Evolutionary conservation across 2,329 filamentous ascomycete genomes (phyloP).

Genomic region (Xylariaceae sp.): DNA sequence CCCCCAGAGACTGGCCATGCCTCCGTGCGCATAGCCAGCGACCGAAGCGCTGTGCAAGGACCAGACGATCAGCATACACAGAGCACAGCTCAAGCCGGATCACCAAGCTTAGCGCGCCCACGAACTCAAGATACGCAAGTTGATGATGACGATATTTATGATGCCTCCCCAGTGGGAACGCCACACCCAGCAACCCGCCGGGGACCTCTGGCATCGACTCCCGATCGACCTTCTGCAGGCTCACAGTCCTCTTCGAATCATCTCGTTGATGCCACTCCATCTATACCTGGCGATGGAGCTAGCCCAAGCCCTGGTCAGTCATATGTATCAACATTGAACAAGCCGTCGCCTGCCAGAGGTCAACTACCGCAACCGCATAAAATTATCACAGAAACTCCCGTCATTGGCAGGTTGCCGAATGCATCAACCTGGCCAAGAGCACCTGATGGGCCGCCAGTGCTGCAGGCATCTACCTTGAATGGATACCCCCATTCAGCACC

Average conservation of each 20-base stretch:
- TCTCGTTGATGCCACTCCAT: conserved; percentile 18
- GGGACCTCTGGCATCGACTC: conserved; percentile 14
- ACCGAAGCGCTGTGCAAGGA: conserved; percentile 7
- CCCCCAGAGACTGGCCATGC: conserved; percentile 17
- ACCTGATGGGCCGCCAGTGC: conserved; percentile 22
- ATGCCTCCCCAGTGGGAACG: conserved; percentile 25
- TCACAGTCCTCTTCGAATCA: conserved; percentile 18
- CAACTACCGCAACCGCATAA: conserved; percentile 7
- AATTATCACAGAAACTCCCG: conserved; percentile 12
- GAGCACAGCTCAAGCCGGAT: neutral
- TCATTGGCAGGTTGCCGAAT: conserved; percentile 28
- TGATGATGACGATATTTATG: conserved; percentile 27
- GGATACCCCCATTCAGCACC: conserved; percentile 43
- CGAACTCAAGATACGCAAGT: neutral
- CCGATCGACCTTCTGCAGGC: conserved; percentile 21
- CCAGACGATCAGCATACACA: conserved; percentile 4
- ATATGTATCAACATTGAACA: conserved; percentile 14
- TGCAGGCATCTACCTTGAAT: conserved; percentile 20
- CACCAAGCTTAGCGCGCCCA: neutral
- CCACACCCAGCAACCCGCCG: conserved; percentile 21
- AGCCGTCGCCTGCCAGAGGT: conserved; percentile 10
- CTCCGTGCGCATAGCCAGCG: conserved; percentile 11
- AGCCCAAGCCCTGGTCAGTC: conserved; percentile 12
- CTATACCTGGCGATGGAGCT: conserved; percentile 20
- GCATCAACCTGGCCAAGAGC: conserved; percentile 46